Evolutionary conservation across 345 rosid genomes (phyloP), one percentile per base, ranked within the genome.

Genomic region (Euphorbia lathyris): DNA sequence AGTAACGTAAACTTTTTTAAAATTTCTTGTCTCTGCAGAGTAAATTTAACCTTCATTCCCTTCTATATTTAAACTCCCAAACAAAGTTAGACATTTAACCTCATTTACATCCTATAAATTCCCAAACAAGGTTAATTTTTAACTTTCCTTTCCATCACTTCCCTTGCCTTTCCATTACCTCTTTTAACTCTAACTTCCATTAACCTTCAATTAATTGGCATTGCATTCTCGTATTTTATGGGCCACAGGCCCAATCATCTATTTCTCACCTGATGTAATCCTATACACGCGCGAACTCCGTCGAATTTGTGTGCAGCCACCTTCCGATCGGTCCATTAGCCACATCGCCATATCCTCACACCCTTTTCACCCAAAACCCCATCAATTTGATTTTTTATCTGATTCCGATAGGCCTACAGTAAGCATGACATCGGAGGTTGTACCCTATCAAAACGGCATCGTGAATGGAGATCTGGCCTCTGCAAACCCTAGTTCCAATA

Each of bases 381-480:
- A 13, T 36, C 23, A 9, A n/a, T 32, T 34, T 60, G 16, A n/a
- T 36, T 62, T 36, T 14, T 57, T 32, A 4, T 8, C 29, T 0
- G 3, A 13, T 11, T 3, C 11, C 25, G 42, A 14, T 14, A 45
- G 11, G 1, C 32, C 45, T 48, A 9, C 77, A 6, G 10, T 13
- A 56, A 61, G n/a, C 60, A 86, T 87, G 90, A 72, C 88, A 17
- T 90, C 71, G 30, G 94, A 85, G 79, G 58, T 86, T 63, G 59
- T 76, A 25, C 78, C 83, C 40, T 75, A 67, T 65, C 86, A 40
- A 7, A 85, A 86, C 42, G 86, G 81, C 69, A 75, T 69, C 65
- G 76, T 71, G 32, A 86, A 84, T 66, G 93, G 93, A 65, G 92
- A 86, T 84, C 76, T 67, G 75, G 67, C 34, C 29, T 30, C 78